Percentiles rank a stretch among this genome's conserved stretches.
These are phyloP conservation scores for Fusarium paranaense DNA, from an alignment of 2,329 filamentous ascomycete species.

Conservation along the genomic window DNA sequence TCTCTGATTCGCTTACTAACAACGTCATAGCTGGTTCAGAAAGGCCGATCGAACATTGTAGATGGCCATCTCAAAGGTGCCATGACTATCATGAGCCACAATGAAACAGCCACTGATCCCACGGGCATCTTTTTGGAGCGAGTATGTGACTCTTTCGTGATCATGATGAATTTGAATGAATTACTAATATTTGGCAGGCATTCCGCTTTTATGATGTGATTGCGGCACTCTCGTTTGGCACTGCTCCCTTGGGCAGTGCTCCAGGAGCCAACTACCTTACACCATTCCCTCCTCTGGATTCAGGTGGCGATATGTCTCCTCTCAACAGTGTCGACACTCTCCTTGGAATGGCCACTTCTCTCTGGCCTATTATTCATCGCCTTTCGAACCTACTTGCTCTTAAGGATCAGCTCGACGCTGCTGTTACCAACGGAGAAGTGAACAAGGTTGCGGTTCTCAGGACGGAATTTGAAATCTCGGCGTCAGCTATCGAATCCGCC, in stretches of 20 bases:
- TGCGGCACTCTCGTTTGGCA: slow-evolving; percentile 70
- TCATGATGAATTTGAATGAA: not conserved
- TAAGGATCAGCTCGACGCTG: slow-evolving; percentile 63
- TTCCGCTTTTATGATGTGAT: slow-evolving; percentile 76
- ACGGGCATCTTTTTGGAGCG: slow-evolving; percentile 70
- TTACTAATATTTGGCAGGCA: slow-evolving; percentile 54
- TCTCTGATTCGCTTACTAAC: slow-evolving; percentile 8
- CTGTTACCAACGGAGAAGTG: slow-evolving; percentile 54
- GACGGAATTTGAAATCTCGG: slow-evolving; percentile 62
- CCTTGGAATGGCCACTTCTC: slow-evolving; percentile 70
- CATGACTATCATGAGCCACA: slow-evolving; percentile 69
- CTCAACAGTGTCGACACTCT: slow-evolving; percentile 67
- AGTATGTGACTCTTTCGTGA: slow-evolving; percentile 50
- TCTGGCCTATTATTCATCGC: slow-evolving; percentile 73
- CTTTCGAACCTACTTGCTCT: slow-evolving; percentile 66
- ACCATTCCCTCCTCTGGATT: slow-evolving; percentile 60
- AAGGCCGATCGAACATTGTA: slow-evolving; percentile 69
- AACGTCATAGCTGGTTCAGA: slow-evolving; percentile 66
- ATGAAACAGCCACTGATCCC: slow-evolving; percentile 57
- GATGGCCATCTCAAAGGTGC: slow-evolving; percentile 71
- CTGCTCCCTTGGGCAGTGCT: slow-evolving; percentile 64
- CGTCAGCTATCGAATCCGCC: slow-evolving; percentile 66
- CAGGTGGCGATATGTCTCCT: slow-evolving; percentile 58
- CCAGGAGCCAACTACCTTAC: slow-evolving; percentile 60
- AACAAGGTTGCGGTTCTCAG: slow-evolving; percentile 61